Evolutionary conservation across 2,329 filamentous ascomycete genomes (phyloP).

Genomic region (Pseudogymnoascus sp.): DNA sequence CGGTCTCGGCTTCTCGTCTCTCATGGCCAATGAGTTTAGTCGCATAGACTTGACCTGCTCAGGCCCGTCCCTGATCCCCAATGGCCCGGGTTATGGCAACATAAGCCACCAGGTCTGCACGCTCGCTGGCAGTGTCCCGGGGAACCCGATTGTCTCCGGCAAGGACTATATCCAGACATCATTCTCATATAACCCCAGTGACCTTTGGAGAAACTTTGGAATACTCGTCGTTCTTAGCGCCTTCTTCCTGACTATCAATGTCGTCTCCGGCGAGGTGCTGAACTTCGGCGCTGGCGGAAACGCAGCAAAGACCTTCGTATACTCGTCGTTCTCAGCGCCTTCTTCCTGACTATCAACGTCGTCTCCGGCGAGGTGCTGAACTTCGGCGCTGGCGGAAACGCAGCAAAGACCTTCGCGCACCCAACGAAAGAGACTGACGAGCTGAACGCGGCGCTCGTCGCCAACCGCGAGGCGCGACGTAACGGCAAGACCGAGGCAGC

Average conservation of each 20-base stretch:
- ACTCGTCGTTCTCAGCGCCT: conserved; percentile 52
- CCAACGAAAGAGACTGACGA: conserved; percentile 58
- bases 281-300: conserved; percentile 72
- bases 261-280: conserved; percentile 45
- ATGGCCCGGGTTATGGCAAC: conserved; percentile 36
- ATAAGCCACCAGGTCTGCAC: conserved; percentile 42
- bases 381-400: conserved; percentile 73
- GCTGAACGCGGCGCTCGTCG: conserved; percentile 30
- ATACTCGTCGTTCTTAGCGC: conserved; percentile 56
- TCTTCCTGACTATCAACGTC: conserved; percentile 52
- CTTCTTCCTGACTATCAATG: conserved; percentile 49
- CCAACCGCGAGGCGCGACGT: neutral
- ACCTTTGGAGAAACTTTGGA: conserved; percentile 55
- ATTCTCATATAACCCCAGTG: conserved; percentile 43
- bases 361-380: conserved; percentile 43
- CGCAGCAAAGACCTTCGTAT: conserved; percentile 66
- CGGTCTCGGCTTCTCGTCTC: conserved; percentile 59
- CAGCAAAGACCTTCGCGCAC: conserved; percentile 67
- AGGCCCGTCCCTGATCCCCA: conserved; percentile 41
- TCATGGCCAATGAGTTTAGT: conserved; percentile 66
- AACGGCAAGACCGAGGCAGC: conserved; percentile 12
- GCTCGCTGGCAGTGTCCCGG: conserved; percentile 43
- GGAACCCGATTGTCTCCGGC: conserved; percentile 42
- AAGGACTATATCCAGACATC: conserved; percentile 47
- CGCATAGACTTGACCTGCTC: conserved; percentile 45